Evolutionary conservation across 108 stramenopile species (phyloP).

Genomic region (Fragilaria radians): DNA sequence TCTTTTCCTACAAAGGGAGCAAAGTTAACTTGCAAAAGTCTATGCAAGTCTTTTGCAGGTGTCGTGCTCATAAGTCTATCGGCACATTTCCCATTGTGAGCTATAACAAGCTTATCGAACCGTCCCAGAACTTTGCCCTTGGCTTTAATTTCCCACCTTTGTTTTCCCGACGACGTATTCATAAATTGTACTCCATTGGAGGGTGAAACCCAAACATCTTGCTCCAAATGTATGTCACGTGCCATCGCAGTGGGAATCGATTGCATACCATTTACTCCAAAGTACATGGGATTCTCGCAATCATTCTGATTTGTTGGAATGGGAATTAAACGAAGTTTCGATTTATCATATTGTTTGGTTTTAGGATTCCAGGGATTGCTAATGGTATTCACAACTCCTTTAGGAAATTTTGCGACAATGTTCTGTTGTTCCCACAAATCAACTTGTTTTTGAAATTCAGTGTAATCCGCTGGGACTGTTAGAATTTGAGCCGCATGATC

Average conservation of each 20-base stretch:
- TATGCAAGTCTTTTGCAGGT: conserved; percentile 63
- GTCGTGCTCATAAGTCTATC: conserved; percentile 79
- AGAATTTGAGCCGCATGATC: conserved; percentile 84
- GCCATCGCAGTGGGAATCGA: conserved; percentile 38
- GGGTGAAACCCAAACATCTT: conserved; percentile 83
- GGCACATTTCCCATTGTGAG: conserved; percentile 90
- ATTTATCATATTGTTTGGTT: conserved; percentile 1
- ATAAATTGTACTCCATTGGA: conserved; percentile 52
- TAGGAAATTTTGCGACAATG: conserved; percentile 38
- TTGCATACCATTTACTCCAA: conserved; percentile 56
- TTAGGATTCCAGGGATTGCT: neutral
- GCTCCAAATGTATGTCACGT: conserved; percentile 25
- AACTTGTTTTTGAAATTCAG: conserved; percentile 49
- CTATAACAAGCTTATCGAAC: conserved; percentile 68
- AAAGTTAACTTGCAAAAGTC: conserved; percentile 63
- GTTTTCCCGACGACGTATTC: conserved; percentile 21
- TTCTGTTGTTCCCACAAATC: conserved; percentile 47
- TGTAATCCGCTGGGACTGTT: conserved; percentile 7
- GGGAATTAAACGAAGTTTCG: neutral
- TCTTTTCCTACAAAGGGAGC: conserved; percentile 46
- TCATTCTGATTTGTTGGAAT: neutral
- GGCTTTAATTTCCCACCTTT: conserved; percentile 49
- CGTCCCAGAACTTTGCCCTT: conserved; percentile 43
- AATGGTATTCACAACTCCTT: conserved; percentile 33
- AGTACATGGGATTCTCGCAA: conserved; percentile 48